phyloP scores from a whole-genome alignment of 1,284 basidiomycete genomes.

The Rhodotorula mucilaginosa region DNA sequence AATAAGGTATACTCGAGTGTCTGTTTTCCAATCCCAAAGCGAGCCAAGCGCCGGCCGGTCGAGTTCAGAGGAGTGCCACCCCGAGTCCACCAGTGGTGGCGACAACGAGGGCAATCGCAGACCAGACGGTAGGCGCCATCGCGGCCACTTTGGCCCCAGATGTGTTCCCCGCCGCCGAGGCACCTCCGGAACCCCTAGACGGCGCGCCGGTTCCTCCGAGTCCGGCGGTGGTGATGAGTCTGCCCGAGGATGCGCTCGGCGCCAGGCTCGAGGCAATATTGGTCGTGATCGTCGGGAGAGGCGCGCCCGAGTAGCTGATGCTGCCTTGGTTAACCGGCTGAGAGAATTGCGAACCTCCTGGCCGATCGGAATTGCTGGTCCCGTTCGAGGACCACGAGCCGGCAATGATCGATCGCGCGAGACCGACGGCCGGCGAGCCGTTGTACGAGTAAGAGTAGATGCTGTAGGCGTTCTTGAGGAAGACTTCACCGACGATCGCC shows the following conservation, averaged over 20 bases:
- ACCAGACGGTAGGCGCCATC: too few relatives aligned
- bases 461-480: constrained; percentile 32
- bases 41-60: too few relatives aligned
- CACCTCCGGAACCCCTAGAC: background rate
- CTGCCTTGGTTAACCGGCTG: constrained; percentile 1
- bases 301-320: constrained; percentile 5
- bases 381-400: constrained; percentile 6
- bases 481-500: constrained; percentile 19
- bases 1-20: too few relatives aligned
- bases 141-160: background rate
- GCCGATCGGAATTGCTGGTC: background rate
- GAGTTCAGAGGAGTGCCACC: too few relatives aligned
- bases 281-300: constrained; percentile 1
- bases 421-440: constrained; percentile 34
- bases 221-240: background rate
- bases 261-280: background rate
- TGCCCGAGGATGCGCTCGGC: too few relatives aligned
- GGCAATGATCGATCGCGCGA: constrained; percentile 22
- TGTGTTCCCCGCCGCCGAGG: background rate
- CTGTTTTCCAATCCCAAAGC: too few relatives aligned
- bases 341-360: background rate
- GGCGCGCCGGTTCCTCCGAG: background rate
- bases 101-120: too few relatives aligned
- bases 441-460: constrained; percentile 38
- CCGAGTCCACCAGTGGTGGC: too few relatives aligned